phyloP scores from a whole-genome alignment of 768 basidiomycete species.

The Crucibulum laeve region DNA sequence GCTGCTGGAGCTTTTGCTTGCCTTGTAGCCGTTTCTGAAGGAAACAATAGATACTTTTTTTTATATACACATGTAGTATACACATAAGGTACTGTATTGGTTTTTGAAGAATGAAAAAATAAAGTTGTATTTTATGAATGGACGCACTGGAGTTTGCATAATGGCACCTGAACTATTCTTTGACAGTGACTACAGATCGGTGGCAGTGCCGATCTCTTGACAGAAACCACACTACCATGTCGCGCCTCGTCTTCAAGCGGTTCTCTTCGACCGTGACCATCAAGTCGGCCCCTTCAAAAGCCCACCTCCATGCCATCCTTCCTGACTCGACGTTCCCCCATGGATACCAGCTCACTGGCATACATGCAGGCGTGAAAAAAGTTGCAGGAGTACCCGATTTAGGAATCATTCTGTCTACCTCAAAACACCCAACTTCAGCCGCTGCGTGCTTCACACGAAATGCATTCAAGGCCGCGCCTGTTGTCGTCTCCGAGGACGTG shows the following conservation, averaged over 20 bases:
- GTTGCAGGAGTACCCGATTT: constrained; percentile 66
- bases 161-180: no score
- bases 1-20: no score
- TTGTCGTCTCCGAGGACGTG: constrained; percentile 79
- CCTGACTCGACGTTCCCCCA: constrained; percentile 63
- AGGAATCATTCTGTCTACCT: constrained; percentile 80
- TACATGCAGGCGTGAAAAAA: constrained; percentile 90
- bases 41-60: no score
- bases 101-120: no score
- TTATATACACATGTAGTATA: no score
- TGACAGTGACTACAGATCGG: no score
- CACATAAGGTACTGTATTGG: no score
- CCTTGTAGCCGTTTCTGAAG: no score
- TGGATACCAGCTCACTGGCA: constrained; percentile 71
- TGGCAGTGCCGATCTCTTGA: no score
- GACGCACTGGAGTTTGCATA: no score
- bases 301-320: constrained; percentile 53
- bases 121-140: no score
- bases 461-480: constrained; percentile 95
- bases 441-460: constrained; percentile 96
- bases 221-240: no score
- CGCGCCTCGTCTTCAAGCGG: constrained; percentile 37
- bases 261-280: constrained; percentile 47
- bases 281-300: constrained; percentile 60
- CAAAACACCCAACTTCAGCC: constrained; percentile 66